Base-by-base conservation (phyloP, 768 basidiomycete species). In the Podaxis pistillaris region DNA sequence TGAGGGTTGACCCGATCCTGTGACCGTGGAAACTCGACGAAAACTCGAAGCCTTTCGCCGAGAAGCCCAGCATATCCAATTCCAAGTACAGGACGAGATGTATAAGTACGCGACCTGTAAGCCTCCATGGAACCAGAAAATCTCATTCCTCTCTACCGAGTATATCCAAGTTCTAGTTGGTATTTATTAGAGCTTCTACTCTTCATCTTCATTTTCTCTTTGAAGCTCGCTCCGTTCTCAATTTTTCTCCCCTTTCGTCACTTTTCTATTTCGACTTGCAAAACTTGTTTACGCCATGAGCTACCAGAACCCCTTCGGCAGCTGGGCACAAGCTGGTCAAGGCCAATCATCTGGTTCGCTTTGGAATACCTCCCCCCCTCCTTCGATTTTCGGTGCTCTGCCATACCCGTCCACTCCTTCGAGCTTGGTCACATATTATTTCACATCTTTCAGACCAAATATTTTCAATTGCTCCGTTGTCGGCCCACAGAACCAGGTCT, bases 361-460 rank as follows among this genome's bases (percentile, higher is more conserved):
- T 3, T 70, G 67, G 70, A 66, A 68, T 19, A 59, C 62, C 22
- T 37, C 38, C 26, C 68, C 75, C 9, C 68, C 77, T 4, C 83
- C 86, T 52, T 88, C 87, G 52, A 72, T 88, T 62, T 85, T 83
- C 67, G 87, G 87, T 4, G 86, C 86, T 0, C 82, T 89, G 19
- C 87, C 87, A 30, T 86, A 84, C 66, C 79, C 83, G 0, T 58
- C 73, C 24, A 61, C 75, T 33, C 63, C 75, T 24, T 68, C 75
- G 5, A 72, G 74, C 33, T 64, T 76, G 28, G 65, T 73, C 69
- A 69, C 74, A 4, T 83, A 83, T 71, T 76, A 77, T 53, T 83
- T 89, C 76, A 79, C 80, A 11, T 72, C 77, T 12, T 78, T 84
- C 68, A 80, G 74, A 62, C 80, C 83, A 3, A 78, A 77, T 40